Evolutionary conservation across 352 stramenopile species (phyloP).

Genomic region (Pythium aphanidermatum): DNA sequence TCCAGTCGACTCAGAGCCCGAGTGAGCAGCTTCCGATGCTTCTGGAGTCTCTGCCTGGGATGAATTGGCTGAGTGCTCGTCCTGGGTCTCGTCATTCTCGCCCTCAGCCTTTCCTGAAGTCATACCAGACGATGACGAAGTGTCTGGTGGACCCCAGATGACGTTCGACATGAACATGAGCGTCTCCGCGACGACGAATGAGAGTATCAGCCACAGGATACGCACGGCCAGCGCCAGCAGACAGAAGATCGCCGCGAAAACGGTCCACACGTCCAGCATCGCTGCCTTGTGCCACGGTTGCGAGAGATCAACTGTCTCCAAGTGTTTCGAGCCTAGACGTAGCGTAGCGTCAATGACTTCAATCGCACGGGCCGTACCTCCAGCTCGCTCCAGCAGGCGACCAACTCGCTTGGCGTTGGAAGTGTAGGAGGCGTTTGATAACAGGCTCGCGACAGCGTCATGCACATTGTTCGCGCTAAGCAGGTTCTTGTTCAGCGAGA

Average conservation of each 20-base stretch:
- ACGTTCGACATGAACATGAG: conserved; percentile 32
- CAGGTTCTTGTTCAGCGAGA: conserved; percentile 69
- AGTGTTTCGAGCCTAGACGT: conserved; percentile 46
- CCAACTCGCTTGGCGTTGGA: conserved; percentile 43
- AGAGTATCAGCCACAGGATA: conserved; percentile 60
- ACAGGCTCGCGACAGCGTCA: conserved; percentile 34
- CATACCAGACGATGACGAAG: not conserved
- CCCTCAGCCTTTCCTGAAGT: too few relatives aligned
- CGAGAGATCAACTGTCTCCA: conserved; percentile 61
- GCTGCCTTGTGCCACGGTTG: conserved; percentile 72
- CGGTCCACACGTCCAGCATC: conserved; percentile 75
- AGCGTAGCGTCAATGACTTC: conserved; percentile 63
- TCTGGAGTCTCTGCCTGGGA: not conserved
- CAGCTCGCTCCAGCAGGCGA: conserved; percentile 45
- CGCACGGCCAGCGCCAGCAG: conserved; percentile 54
- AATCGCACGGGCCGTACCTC: conserved; percentile 54
- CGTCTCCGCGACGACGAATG: conserved; percentile 47
- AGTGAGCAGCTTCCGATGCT: not conserved
- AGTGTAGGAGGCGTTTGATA: conserved; percentile 46
- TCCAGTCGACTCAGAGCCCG: too few relatives aligned
- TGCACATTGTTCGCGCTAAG: conserved; percentile 51
- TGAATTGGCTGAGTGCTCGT: not conserved
- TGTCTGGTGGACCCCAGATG: conserved; percentile 28
- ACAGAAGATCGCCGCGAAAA: conserved; percentile 68
- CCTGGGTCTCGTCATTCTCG: too few relatives aligned